Conservation (phyloP, 306 rosid species). For the Leucaena leucocephala region DNA sequence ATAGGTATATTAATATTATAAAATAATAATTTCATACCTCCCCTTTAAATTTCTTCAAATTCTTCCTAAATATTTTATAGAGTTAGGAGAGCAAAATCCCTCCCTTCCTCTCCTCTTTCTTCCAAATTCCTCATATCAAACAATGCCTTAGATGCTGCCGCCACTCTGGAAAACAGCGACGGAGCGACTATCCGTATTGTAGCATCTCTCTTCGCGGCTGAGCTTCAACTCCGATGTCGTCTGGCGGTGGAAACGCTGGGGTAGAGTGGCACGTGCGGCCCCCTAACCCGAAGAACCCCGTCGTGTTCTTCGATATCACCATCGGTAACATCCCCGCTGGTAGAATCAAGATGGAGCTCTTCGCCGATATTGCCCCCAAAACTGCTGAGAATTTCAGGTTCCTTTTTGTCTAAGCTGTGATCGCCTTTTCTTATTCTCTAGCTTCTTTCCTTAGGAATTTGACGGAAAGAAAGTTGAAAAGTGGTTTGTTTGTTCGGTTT, state of each 20-base stretch:
- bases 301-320: constrained; percentile 95
- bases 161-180: background rate
- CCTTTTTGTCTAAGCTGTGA: background rate
- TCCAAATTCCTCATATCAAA: no score
- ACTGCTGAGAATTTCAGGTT: constrained; percentile 93
- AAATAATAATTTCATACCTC: no score
- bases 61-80: no score
- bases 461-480: background rate
- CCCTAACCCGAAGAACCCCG: constrained; percentile 94
- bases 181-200: no score
- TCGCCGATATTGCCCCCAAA: constrained; percentile 92
- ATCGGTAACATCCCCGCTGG: constrained; percentile 98
- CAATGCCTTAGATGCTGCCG: background rate
- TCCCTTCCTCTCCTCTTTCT: no score
- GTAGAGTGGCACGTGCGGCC: constrained; percentile 99
- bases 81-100: no score
- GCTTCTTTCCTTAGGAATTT: background rate
- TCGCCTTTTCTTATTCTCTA: background rate
- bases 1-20: no score
- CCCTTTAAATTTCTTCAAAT: no score
- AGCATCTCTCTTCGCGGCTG: background rate
- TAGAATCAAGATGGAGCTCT: constrained; percentile 98
- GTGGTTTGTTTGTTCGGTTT: background rate
- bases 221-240: constrained; percentile 50
- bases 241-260: constrained; percentile 49